Evolutionary conservation across 345 rosid genomes (phyloP), one percentile per base, ranked within the genome.

Genomic region (Chamaenerion angustifolium): DNA sequence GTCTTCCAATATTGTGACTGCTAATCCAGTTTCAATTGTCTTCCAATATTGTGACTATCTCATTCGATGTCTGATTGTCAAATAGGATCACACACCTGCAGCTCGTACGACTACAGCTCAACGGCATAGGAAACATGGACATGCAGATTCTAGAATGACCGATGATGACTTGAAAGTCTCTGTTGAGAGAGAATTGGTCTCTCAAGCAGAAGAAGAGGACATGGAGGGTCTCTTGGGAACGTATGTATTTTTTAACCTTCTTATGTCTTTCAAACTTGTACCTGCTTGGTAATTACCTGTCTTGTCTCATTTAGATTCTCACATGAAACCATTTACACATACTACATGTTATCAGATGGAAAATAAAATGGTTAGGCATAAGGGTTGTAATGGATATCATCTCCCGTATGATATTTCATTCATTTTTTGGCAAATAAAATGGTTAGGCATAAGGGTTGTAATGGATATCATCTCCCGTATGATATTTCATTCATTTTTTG

Each of bases 121-220:
- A 68, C 76, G 61, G 57, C 75, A 49, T 68, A 64, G 58, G 59
- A 76, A 71, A 65, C 83, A 81, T 40, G 95, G 89, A 58, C 82
- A 79, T 54, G 76, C 76, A 56, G 68, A 57, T 59, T 71, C 78
- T 68, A 37, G 70, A 53, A 80, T 69, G 43, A 58, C 76, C 51
- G 95, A 80, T 77, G 73, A 64, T 58, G 90, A 84, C 55, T 51
- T 92, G 75, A 80, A 84, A 71, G 95, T 92, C 50, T 82, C 81
- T 56, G 95, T 93, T 67, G 99, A 93, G 65, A 82, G 65, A 54
- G 99, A 84, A 56, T 78, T 93, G 35, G 99, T 93, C 55, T 88
- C 96, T 51, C 99, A 92, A 68, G 99, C 85, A 1, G 96, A 92
- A 77, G 95, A 90, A 76, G 94, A 86, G 70, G 99, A 92, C 57